Percentiles rank a stretch among this genome's conserved stretches.
Conservation (phyloP, 1,284 basidiomycete species). For the Ustilago trichophora region DNA sequence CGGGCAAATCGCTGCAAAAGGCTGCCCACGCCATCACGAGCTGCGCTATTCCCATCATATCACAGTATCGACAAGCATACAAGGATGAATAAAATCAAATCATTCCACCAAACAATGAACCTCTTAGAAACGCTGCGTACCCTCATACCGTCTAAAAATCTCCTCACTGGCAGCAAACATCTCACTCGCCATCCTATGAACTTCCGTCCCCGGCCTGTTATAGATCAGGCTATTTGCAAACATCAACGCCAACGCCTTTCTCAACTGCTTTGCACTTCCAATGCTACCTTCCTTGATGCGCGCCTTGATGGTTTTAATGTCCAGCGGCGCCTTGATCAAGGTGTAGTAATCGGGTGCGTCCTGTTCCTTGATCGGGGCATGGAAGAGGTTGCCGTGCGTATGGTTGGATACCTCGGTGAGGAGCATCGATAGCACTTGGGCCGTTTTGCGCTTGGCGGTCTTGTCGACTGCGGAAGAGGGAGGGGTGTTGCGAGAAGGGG, state of each 20-base stretch:
- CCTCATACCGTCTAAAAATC: slow-evolving; percentile 46
- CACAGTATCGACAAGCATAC: too few relatives aligned
- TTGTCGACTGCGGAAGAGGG: slow-evolving; percentile 32
- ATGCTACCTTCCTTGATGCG: slow-evolving; percentile 61
- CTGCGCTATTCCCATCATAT: too few relatives aligned
- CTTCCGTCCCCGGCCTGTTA: slow-evolving; percentile 61
- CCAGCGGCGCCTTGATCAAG: slow-evolving; percentile 57
- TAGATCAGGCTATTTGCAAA: slow-evolving; percentile 64
- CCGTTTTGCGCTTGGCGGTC: slow-evolving; percentile 49
- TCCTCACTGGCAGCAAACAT: slow-evolving; percentile 59
- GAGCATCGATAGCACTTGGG: slow-evolving; percentile 59
- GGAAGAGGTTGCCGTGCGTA: slow-evolving; percentile 63
- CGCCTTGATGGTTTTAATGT: slow-evolving; percentile 61
- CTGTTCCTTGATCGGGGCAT: slow-evolving; percentile 61
- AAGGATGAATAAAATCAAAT: too few relatives aligned
- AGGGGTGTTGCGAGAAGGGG: slow-evolving; percentile 1
- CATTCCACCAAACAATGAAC: too few relatives aligned
- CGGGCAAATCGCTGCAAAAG: too few relatives aligned
- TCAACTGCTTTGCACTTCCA: slow-evolving; percentile 37
- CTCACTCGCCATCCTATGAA: slow-evolving; percentile 62
- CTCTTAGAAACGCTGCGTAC: slow-evolving; percentile 35
- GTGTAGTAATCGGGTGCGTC: slow-evolving; percentile 64
- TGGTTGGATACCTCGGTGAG: slow-evolving; percentile 62
- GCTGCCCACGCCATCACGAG: too few relatives aligned
- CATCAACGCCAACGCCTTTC: slow-evolving; percentile 54